These are phyloP conservation scores for Entomortierella lignicola DNA, from an alignment of 192 early-diverging fungal genomes.

Conservation along the genomic window DNA sequence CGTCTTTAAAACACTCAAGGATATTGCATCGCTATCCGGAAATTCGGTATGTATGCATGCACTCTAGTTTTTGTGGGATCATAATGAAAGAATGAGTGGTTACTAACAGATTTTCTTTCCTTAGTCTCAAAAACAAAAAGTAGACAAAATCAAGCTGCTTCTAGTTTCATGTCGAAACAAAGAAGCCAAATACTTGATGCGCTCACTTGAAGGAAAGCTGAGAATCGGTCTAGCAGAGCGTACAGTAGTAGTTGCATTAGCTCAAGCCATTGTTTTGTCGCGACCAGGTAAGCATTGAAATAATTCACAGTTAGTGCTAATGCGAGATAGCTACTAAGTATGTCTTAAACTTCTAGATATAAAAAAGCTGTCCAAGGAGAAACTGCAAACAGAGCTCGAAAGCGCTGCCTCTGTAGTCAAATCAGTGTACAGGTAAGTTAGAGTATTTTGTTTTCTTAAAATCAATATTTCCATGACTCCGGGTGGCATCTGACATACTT, in stretches of 20 bases:
- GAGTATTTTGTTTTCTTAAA: not conserved
- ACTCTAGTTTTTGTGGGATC: not conserved
- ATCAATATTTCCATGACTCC: too few relatives aligned
- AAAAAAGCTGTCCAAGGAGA: constrained; percentile 47
- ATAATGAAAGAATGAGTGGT: not conserved
- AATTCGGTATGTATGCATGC: constrained; percentile 43
- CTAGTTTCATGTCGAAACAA: constrained; percentile 57
- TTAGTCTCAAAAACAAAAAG: constrained; percentile 56
- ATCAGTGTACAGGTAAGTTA: constrained; percentile 59
- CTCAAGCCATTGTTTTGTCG: constrained; percentile 81
- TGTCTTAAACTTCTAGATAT: constrained; percentile 52
- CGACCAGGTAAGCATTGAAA: constrained; percentile 56
- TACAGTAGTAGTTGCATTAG: constrained; percentile 88
- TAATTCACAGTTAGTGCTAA: not conserved
- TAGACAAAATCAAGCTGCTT: constrained; percentile 58
- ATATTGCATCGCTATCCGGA: constrained; percentile 87
- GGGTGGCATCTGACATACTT: too few relatives aligned
- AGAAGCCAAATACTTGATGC: constrained; percentile 58
- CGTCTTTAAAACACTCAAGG: constrained; percentile 89
- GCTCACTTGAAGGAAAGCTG: constrained; percentile 92
- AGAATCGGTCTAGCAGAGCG: constrained; percentile 97
- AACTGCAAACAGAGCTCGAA: constrained; percentile 41
- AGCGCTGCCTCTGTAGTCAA: constrained; percentile 67
- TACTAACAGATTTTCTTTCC: not conserved
- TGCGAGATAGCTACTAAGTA: too few relatives aligned